These are phyloP conservation scores for Marsdenia floribunda DNA, from an alignment of 257 asterid genomes.

Conservation along the genomic window DNA sequence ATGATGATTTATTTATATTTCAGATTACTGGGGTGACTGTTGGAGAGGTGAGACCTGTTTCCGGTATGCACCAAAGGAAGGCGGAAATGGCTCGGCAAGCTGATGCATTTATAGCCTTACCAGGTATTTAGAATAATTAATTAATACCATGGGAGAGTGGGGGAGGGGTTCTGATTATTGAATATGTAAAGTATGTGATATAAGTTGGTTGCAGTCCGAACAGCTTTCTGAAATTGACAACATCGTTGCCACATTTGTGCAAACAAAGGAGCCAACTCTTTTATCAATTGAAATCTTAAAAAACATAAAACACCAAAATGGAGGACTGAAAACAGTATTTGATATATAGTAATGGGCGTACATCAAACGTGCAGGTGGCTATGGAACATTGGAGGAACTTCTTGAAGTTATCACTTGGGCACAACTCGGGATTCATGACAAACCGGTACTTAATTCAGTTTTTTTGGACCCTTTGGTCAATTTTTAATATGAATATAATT, in stretches of 20 bases:
- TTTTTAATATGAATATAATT: background rate
- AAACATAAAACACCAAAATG: background rate
- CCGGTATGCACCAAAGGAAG: slow-evolving; percentile 91
- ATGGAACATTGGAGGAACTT: slow-evolving; percentile 90
- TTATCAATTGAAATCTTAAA: background rate
- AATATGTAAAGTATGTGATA: background rate
- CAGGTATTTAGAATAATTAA: slow-evolving; percentile 38
- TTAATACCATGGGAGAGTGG: no score
- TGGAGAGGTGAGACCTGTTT: slow-evolving; percentile 88
- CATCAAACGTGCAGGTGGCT: slow-evolving; percentile 59
- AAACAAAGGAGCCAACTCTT: slow-evolving; percentile 1
- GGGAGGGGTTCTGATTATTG: no score
- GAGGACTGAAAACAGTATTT: background rate
- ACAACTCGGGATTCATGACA: slow-evolving; percentile 89
- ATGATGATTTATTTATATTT: background rate
- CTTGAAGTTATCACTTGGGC: slow-evolving; percentile 97
- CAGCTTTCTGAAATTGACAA: slow-evolving; percentile 11
- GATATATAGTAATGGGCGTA: background rate
- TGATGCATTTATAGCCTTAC: slow-evolving; percentile 88
- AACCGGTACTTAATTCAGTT: slow-evolving; percentile 49
- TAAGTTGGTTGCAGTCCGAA: slow-evolving; percentile 22
- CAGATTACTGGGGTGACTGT: slow-evolving; percentile 91
- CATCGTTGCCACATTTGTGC: slow-evolving; percentile 5
- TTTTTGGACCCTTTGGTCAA: background rate
- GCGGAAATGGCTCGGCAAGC: slow-evolving; percentile 98